Base-by-base conservation (phyloP, 2,329 filamentous ascomycete genomes). In the Dactylonectria macrodidyma region DNA sequence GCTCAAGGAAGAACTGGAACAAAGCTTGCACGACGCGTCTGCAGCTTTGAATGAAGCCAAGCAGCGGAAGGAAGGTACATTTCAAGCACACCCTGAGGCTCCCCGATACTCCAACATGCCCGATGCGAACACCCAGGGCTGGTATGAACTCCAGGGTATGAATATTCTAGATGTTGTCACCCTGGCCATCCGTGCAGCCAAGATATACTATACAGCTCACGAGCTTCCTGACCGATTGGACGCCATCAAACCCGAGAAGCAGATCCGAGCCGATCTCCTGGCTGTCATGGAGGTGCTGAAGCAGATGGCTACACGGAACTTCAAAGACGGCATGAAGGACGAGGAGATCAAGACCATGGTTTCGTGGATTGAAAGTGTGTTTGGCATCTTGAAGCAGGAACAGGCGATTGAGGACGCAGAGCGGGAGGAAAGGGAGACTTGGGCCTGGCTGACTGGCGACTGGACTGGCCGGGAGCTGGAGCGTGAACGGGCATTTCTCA, bases 181-280 rank as follows among this genome's bases (percentile, higher is more conserved):
- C 1, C 86, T 98, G 60, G 95, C 95, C n/a, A 98, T 99, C 73
- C 90, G 95, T 59, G 95, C 95, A 1, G 96, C 96, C 59, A 97
- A 97, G 82, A 92, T 97, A 76, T 99, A 98, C 83, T 98, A 99
- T 82, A 98, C 95, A 0, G 89, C 94, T 4, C 96, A 98, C 78
- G 93, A 97, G 76, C 88, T 95, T 60, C 94, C 95, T 1, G 92
- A 96, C 73, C 91, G 93, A 44, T 85, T 98, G 19, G 94, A 96
- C 76, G 85, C 92, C 33, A 97, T 98, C 81, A 95, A 94, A 80
- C 91, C 94, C 0, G 96, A 99, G 80, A 93, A 92, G 70, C 88
- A 93, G 72, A 92, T 99, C 55, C 91, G 96, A 48, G 87, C 92
- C 58, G 95, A 98, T 75, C 84, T 98, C 9, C 89, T 97, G 47